phyloP scores from a whole-genome alignment of 495 filamentous ascomycete genomes.

The Melanomma pulvis-pyrius region DNA sequence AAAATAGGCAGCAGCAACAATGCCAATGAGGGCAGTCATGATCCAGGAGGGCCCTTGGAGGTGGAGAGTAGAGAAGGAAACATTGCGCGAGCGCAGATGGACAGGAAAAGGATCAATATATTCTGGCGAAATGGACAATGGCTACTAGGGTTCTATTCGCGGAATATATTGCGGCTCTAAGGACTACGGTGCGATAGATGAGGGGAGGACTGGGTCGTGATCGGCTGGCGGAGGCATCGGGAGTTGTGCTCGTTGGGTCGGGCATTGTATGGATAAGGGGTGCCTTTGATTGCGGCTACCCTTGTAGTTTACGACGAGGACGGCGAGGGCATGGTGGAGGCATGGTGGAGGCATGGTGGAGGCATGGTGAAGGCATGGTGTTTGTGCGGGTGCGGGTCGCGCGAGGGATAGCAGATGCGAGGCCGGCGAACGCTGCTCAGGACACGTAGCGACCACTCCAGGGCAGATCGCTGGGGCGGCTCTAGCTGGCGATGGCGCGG shows the following conservation, averaged over 20 bases:
- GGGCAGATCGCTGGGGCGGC: neutral
- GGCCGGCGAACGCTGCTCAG: conserved; percentile 9
- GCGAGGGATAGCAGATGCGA: neutral
- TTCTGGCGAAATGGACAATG: neutral
- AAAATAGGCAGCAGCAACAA: neutral
- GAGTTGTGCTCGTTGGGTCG: neutral
- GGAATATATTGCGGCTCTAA: conserved; percentile 22
- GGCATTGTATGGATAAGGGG: neutral
- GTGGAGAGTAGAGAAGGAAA: neutral
- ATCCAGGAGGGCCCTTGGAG: conserved; percentile 1
- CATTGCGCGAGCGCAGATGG: neutral
- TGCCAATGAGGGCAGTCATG: conserved; percentile 10
- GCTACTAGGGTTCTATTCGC: neutral
- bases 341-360: neutral
- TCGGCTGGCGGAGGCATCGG: neutral
- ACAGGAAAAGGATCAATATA: conserved; percentile 7
- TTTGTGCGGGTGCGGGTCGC: neutral
- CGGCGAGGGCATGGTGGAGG: neutral
- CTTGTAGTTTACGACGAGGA: neutral
- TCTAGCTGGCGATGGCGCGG: neutral
- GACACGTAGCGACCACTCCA: conserved; percentile 4
- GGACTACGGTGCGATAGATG: conserved; percentile 14
- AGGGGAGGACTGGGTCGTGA: conserved; percentile 14
- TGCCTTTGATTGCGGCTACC: neutral
- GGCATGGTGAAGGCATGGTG: neutral